Evolutionary conservation across 768 basidiomycete species (phyloP).

Genomic region (Jaapia argillacea): DNA sequence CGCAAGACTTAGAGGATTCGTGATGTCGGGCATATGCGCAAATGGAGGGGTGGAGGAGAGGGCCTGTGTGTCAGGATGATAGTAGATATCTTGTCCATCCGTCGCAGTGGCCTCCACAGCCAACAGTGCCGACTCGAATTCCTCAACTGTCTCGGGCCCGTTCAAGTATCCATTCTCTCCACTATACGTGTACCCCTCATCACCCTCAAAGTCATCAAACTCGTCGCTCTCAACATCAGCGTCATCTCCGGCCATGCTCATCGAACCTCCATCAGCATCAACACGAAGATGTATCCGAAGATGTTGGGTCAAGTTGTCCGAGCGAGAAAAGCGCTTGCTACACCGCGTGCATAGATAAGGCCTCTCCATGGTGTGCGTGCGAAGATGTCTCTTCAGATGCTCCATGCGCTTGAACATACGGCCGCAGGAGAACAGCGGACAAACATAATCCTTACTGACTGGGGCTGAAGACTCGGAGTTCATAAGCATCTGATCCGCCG

Average conservation of each 20-base stretch:
- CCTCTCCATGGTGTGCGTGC: conserved; percentile 84
- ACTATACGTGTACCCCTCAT: neutral
- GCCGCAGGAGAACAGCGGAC: conserved; percentile 78
- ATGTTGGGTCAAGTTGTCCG: conserved; percentile 87
- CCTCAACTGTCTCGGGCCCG: no score
- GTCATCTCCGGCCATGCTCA: conserved; percentile 15
- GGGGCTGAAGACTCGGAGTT: neutral
- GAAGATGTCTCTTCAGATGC: conserved; percentile 79
- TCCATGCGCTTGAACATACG: conserved; percentile 88
- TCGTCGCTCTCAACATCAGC: conserved; percentile 23
- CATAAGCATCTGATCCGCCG: no score
- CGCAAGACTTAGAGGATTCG: conserved; percentile 6
- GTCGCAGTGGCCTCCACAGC: no score
- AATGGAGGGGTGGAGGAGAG: neutral
- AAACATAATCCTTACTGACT: conserved; percentile 52
- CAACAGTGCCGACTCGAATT: no score
- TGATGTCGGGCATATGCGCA: conserved; percentile 4
- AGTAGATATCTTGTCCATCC: neutral
- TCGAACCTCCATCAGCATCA: conserved; percentile 17
- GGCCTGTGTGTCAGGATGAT: neutral
- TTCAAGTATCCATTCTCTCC: neutral
- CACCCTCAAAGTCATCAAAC: conserved; percentile 14
- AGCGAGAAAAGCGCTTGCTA: conserved; percentile 75
- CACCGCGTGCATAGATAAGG: conserved; percentile 72
- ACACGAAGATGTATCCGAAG: conserved; percentile 63